Evolutionary conservation across 164 flowering plant genomes (phyloP).

Genomic region (Vitis cinerea): DNA sequence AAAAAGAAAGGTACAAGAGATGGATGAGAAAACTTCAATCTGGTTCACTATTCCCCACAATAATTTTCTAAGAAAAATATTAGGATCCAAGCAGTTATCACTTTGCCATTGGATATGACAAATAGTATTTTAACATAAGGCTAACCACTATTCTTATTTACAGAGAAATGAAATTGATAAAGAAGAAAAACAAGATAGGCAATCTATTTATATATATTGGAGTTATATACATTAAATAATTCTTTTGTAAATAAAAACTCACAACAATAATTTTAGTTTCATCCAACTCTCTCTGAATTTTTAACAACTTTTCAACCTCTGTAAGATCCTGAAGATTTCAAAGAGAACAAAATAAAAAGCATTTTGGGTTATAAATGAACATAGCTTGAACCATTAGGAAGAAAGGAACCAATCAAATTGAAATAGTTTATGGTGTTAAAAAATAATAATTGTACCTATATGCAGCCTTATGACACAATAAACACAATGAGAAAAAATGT

Average conservation of each 20-base stretch:
- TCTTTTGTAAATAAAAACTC: conserved; percentile 26
- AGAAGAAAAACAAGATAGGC: background rate
- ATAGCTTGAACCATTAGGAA: background rate
- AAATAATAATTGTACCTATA: no score
- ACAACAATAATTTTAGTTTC: conserved; percentile 99
- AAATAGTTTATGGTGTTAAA: no score
- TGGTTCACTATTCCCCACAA: no score
- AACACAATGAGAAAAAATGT: background rate
- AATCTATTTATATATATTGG: background rate
- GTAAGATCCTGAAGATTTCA: conserved; percentile 73
- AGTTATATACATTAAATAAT: background rate
- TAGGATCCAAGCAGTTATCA: no score
- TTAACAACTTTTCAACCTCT: conserved; percentile 94
- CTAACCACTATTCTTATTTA: background rate
- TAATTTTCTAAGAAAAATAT: no score
- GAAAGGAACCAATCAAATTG: no score
- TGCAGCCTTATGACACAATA: no score
- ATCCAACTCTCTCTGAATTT: conserved; percentile 94
- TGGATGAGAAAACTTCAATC: no score
- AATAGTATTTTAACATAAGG: no score
- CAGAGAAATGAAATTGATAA: background rate
- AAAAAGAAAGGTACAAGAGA: no score
- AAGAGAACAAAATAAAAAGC: background rate
- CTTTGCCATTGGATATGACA: no score
- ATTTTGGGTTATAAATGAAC: background rate